Conservation (phyloP, 1,139 yeast species). For the Entelexis sorbosivorans region DNA sequence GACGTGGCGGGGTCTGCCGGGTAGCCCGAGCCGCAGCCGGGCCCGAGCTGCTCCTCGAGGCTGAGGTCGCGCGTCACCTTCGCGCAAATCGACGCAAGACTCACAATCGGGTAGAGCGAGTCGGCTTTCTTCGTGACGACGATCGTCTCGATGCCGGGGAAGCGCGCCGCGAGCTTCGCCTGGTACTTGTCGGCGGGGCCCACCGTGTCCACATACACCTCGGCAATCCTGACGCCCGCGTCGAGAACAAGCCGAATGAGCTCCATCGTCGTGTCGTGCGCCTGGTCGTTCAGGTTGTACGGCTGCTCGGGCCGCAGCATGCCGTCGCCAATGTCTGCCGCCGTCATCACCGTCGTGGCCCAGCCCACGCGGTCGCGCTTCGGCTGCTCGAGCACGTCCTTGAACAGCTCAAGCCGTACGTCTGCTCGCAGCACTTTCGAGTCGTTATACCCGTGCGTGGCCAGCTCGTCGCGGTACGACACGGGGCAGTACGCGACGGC, state of each 20-base stretch:
- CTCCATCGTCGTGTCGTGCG: conserved; percentile 84
- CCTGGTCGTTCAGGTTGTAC: conserved; percentile 86
- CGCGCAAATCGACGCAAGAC: conserved; percentile 95
- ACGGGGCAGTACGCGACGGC: conserved; percentile 70
- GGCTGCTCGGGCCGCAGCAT: conserved; percentile 59
- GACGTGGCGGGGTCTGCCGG: conserved; percentile 86
- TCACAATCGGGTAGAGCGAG: conserved; percentile 82
- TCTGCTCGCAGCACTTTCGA: conserved; percentile 76
- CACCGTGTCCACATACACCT: conserved; percentile 85
- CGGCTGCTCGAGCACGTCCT: conserved; percentile 37
- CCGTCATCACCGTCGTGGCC: conserved; percentile 76
- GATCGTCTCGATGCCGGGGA: conserved; percentile 55
- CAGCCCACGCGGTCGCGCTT: conserved; percentile 63
- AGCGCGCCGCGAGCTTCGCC: conserved; percentile 53
- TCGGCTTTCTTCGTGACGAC: conserved; percentile 96
- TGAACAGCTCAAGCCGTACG: conserved; percentile 51
- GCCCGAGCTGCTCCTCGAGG: conserved; percentile 34
- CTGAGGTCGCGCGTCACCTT: conserved; percentile 85
- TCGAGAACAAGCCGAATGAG: conserved; percentile 54
- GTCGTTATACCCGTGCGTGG: conserved; percentile 73
- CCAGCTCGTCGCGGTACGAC: conserved; percentile 44
- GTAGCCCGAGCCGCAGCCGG: conserved; percentile 74
- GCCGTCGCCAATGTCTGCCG: conserved; percentile 76
- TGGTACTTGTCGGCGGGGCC: conserved; percentile 89
- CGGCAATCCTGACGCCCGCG: conserved; percentile 51